phyloP scores from a whole-genome alignment of 768 basidiomycete species.

The Lentinula detonsa region DNA sequence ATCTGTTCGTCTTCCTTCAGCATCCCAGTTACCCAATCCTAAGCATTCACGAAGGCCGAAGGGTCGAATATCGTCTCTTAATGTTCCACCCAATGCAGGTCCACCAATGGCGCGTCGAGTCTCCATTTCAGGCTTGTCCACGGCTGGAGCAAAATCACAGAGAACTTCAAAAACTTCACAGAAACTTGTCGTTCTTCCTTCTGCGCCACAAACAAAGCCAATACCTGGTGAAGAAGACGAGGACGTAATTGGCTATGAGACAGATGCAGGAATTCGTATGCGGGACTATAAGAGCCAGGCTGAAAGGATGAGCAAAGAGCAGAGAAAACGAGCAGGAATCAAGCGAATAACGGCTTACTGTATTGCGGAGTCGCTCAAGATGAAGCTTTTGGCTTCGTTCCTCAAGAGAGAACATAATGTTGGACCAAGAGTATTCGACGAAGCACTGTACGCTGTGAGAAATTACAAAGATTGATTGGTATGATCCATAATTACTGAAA shows the following conservation, averaged over 20 bases:
- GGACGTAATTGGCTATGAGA: slow-evolving; percentile 46
- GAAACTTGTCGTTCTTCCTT: slow-evolving; percentile 85
- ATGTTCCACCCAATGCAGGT: not conserved
- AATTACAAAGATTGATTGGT: not conserved
- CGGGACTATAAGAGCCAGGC: slow-evolving; percentile 79
- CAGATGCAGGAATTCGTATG: slow-evolving; percentile 45
- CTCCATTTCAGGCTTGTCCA: slow-evolving; percentile 29
- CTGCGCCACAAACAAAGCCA: slow-evolving; percentile 83
- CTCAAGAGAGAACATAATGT: slow-evolving; percentile 94
- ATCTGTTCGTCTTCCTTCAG: not conserved
- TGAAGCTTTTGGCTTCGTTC: slow-evolving; percentile 80
- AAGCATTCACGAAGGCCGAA: not conserved
- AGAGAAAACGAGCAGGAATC: slow-evolving; percentile 76
- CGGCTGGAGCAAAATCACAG: slow-evolving; percentile 46
- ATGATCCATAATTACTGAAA: not conserved
- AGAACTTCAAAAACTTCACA: slow-evolving; percentile 89
- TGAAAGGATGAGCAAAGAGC: slow-evolving; percentile 84
- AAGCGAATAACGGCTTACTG: slow-evolving; percentile 87
- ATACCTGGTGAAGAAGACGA: slow-evolving; percentile 42
- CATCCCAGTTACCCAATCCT: not conserved
- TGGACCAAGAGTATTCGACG: slow-evolving; percentile 80
- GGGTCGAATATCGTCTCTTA: not conserved
- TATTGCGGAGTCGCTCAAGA: slow-evolving; percentile 77
- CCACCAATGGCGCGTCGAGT: slow-evolving; percentile 22
- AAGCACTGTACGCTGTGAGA: slow-evolving; percentile 81